Conservation (phyloP, 164 flowering plant genomes). For the Vitis amurensis region DNA sequence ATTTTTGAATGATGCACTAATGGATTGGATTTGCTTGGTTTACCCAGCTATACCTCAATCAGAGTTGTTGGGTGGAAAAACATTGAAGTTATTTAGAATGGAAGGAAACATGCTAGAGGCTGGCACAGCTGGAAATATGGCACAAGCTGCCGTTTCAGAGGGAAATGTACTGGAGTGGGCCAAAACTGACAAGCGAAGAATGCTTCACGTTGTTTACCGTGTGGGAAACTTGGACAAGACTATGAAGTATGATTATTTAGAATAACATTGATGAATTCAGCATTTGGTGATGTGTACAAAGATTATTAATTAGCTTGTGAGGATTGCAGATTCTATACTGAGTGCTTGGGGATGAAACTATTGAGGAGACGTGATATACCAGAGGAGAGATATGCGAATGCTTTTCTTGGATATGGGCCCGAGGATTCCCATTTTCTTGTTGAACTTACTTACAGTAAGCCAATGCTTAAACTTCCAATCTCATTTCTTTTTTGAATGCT, state of each 20-base stretch:
- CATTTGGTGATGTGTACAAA: not conserved
- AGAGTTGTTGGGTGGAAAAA: conserved; percentile 15
- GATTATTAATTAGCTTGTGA: not conserved
- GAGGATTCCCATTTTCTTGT: conserved; percentile 41
- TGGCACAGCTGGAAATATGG: conserved; percentile 10
- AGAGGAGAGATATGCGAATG: conserved; percentile 40
- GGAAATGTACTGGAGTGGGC: conserved; percentile 30
- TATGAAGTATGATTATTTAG: conserved; percentile 29
- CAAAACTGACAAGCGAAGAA: conserved; percentile 34
- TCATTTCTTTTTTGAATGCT: not conserved
- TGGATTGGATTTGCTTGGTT: not conserved
- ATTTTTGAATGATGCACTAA: not conserved
- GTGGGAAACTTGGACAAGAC: conserved; percentile 42
- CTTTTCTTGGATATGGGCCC: conserved; percentile 48
- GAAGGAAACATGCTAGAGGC: conserved; percentile 17
- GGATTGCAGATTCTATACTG: conserved; percentile 37
- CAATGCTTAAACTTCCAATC: not conserved
- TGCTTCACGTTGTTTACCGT: conserved; percentile 42
- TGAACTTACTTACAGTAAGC: conserved; percentile 43
- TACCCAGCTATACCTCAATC: conserved; percentile 32
- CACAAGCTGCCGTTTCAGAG: conserved; percentile 16
- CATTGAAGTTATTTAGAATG: conserved; percentile 9
- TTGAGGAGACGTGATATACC: conserved; percentile 40
- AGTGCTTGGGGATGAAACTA: conserved; percentile 45
- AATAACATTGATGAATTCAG: not conserved